phyloP scores from a whole-genome alignment of 495 filamentous ascomycete species.

The Aspergillus campestris region DNA sequence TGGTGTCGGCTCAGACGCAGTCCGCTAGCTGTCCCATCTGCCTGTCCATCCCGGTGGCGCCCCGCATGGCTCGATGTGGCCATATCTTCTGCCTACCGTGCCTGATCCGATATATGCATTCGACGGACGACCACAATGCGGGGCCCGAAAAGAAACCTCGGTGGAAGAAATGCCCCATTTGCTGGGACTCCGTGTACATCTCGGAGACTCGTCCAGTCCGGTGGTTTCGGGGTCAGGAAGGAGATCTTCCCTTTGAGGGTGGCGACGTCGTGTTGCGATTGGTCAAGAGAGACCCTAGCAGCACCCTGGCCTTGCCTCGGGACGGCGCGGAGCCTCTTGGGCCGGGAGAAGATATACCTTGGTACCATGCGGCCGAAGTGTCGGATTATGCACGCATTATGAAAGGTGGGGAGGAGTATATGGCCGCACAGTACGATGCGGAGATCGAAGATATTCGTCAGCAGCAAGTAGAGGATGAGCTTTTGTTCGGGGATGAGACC shows the following conservation, averaged over 20 bases:
- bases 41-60: slow-evolving; percentile 80
- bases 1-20: slow-evolving; percentile 86
- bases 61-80: slow-evolving; percentile 94
- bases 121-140: slow-evolving; percentile 56
- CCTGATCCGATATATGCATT: slow-evolving; percentile 91
- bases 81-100: slow-evolving; percentile 97
- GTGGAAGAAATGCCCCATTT: slow-evolving; percentile 95
- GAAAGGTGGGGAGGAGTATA: slow-evolving; percentile 86
- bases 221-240: slow-evolving; percentile 88
- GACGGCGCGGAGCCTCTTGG: slow-evolving; percentile 67
- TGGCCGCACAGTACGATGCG: slow-evolving; percentile 64
- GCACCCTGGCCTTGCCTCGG: slow-evolving; percentile 76
- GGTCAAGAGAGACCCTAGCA: slow-evolving; percentile 67
- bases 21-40: slow-evolving; percentile 87
- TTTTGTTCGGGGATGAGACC: slow-evolving; percentile 87
- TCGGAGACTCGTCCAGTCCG: slow-evolving; percentile 84
- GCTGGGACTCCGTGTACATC: slow-evolving; percentile 80
- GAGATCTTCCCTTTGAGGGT: slow-evolving; percentile 66
- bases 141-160: slow-evolving; percentile 61
- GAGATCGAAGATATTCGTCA: slow-evolving; percentile 66
- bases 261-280: slow-evolving; percentile 82
- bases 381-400: slow-evolving; percentile 93
- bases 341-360: slow-evolving; percentile 70
- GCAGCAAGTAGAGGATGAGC: slow-evolving; percentile 81
- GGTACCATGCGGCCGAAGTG: slow-evolving; percentile 90